Conservation (phyloP, 345 rosid species). For the Citrus medica region DNA sequence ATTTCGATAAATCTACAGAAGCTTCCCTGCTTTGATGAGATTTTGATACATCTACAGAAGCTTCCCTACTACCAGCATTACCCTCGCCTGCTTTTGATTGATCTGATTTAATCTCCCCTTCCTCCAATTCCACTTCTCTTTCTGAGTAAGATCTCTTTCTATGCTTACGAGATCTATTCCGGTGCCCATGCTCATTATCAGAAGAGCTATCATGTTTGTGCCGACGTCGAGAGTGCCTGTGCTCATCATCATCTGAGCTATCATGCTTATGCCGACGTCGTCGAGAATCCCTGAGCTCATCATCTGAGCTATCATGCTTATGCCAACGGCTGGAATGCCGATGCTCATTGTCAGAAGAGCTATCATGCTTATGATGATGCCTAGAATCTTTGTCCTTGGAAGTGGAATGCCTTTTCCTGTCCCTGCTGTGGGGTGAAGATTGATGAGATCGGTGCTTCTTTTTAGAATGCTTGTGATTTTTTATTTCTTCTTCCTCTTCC, state of each 20-base stretch:
- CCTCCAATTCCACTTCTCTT: conserved; percentile 54
- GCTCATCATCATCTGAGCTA: conserved; percentile 12
- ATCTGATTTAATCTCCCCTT: conserved; percentile 60
- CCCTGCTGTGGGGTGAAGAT: conserved; percentile 40
- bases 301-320: conserved; percentile 28
- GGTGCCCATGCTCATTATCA: conserved; percentile 15
- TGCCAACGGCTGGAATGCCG: neutral
- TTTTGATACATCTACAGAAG: conserved; percentile 31
- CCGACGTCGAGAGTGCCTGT: neutral
- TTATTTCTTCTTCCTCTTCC: conserved; percentile 38
- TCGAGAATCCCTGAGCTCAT: conserved; percentile 18
- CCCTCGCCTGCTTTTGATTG: conserved; percentile 46
- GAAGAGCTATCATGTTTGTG: neutral
- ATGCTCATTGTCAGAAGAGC: conserved; percentile 35
- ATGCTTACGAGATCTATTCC: conserved; percentile 31
- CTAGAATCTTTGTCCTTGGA: conserved; percentile 41
- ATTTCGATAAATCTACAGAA: conserved; percentile 27
- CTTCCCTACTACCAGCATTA: conserved; percentile 34
- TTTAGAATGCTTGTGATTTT: conserved; percentile 39
- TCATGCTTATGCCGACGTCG: conserved; percentile 12
- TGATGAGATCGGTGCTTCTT: conserved; percentile 42
- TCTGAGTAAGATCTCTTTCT: conserved; percentile 26
- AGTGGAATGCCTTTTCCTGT: conserved; percentile 47
- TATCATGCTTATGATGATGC: conserved; percentile 18
- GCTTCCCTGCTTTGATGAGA: conserved; percentile 34